Evolutionary conservation across 2,329 filamentous ascomycete genomes (phyloP).

Genomic region (Eurotiales sp.): DNA sequence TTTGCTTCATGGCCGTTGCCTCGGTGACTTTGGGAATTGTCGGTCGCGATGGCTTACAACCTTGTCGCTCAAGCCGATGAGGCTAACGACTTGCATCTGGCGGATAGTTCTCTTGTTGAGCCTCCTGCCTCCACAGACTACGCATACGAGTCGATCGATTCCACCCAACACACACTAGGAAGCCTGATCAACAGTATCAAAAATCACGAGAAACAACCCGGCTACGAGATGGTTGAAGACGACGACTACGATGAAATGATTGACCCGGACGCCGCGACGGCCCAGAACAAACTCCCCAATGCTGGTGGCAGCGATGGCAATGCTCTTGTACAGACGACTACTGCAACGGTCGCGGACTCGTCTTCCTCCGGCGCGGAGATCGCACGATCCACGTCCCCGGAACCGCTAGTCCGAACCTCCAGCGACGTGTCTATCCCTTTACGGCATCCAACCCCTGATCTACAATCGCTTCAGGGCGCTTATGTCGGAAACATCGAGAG

Average conservation of each 20-base stretch:
- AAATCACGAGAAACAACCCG: constrained; percentile 18
- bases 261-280: neutral
- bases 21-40: neutral
- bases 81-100: constrained; percentile 31
- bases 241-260: constrained; percentile 40
- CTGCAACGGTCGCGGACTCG: constrained; percentile 5
- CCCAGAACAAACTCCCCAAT: too few species aligned
- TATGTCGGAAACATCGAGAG: constrained; percentile 49
- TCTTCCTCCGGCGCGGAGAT: constrained; percentile 3
- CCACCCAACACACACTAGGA: constrained; percentile 2
- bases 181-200: constrained; percentile 14
- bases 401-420: constrained; percentile 35
- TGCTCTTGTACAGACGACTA: too few species aligned
- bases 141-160: constrained; percentile 8
- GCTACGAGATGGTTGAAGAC: constrained; percentile 46
- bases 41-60: constrained; percentile 40
- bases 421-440: constrained; percentile 41
- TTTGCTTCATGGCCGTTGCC: constrained; percentile 9
- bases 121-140: neutral
- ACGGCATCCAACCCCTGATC: constrained; percentile 47
- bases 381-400: constrained; percentile 21
- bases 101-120: constrained; percentile 20
- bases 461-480: constrained; percentile 49
- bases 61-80: constrained; percentile 39
- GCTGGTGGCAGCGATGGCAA: too few species aligned